phyloP scores from a whole-genome alignment of 495 filamentous ascomycete species.

The Geoglossum glabrum region DNA sequence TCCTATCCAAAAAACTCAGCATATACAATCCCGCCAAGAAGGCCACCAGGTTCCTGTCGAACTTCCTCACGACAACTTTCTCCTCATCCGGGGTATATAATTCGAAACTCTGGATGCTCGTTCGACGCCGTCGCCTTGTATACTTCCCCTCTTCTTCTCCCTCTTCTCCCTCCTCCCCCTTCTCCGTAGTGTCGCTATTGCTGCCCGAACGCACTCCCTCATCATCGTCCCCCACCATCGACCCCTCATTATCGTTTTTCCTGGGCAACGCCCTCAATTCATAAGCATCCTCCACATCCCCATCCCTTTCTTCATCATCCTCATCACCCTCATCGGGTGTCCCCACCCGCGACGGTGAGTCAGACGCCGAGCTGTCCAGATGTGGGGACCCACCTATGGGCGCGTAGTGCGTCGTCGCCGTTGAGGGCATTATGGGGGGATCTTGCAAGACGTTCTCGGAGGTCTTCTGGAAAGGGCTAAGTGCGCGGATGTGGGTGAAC shows the following conservation, averaged over 20 bases:
- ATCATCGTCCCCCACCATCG: too few relatives aligned
- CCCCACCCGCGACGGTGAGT: background rate
- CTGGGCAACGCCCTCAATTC: background rate
- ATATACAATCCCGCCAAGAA: slow-evolving; percentile 33
- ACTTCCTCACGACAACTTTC: slow-evolving; percentile 33
- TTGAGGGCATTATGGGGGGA: background rate
- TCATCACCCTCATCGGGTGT: background rate
- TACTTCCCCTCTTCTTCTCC: background rate
- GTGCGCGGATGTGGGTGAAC: background rate
- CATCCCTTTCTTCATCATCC: background rate
- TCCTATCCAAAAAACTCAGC: slow-evolving; percentile 56
- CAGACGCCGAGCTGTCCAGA: background rate
- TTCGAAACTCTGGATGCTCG: slow-evolving; percentile 24
- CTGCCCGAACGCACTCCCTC: background rate
- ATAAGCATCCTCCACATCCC: background rate
- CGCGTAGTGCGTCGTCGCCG: background rate
- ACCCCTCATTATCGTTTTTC: background rate
- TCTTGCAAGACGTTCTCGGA: background rate
- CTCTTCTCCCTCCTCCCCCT: background rate
- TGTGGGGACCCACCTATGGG: background rate
- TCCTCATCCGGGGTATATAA: slow-evolving; percentile 47
- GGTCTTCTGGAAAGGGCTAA: background rate
- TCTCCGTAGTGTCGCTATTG: too few relatives aligned
- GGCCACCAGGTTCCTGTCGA: slow-evolving; percentile 32
- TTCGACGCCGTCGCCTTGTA: background rate